phyloP scores from a whole-genome alignment of 78 protist genomes.

The Dictyostelium brefeldianum region DNA sequence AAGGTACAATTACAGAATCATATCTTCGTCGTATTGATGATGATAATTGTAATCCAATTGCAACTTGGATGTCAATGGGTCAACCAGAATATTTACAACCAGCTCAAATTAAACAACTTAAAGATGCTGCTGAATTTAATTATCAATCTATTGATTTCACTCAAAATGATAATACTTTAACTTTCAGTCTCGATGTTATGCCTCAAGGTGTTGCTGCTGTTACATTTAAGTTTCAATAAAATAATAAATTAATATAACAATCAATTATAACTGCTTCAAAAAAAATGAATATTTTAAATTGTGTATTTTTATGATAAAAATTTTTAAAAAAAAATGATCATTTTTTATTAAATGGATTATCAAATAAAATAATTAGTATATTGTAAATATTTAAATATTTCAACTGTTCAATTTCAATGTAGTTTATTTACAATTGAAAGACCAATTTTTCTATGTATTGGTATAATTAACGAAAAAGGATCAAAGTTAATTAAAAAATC shows the following conservation, averaged over 20 bases:
- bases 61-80: slow-evolving; percentile 47
- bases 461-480: too few species aligned
- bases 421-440: too few species aligned
- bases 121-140: background rate
- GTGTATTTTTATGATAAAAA: too few species aligned
- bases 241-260: background rate
- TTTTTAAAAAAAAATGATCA: too few species aligned
- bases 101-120: slow-evolving; percentile 21
- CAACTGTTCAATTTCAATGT: too few species aligned
- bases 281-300: too few species aligned
- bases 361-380: too few species aligned
- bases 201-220: background rate
- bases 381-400: too few species aligned
- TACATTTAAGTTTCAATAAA: background rate
- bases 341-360: too few species aligned
- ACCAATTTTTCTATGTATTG: too few species aligned
- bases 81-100: slow-evolving; percentile 50
- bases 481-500: too few species aligned
- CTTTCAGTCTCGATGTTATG: background rate
- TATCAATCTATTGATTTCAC: background rate
- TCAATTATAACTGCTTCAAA: too few species aligned
- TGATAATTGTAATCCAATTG: slow-evolving; percentile 62
- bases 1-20: background rate
- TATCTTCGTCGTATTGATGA: slow-evolving; percentile 58
- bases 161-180: background rate